Evolutionary conservation across 495 filamentous ascomycete genomes (phyloP).

Genomic region (Neurospora intermedia): DNA sequence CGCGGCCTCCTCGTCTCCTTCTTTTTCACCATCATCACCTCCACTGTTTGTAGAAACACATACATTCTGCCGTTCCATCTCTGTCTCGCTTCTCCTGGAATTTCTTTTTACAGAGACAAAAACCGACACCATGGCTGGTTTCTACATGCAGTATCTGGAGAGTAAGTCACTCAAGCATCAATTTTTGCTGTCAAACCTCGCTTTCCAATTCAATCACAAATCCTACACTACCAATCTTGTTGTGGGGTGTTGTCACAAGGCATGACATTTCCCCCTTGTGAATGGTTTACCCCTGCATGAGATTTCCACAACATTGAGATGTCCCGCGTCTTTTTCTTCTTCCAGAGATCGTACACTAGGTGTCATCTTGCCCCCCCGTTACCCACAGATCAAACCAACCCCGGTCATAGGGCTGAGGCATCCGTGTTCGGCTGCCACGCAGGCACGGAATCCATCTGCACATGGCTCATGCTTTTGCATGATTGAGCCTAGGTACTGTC

Average conservation of each 20-base stretch:
- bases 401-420: slow-evolving; percentile 24
- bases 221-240: slow-evolving; percentile 11
- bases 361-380: slow-evolving; percentile 5
- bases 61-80: slow-evolving; percentile 11
- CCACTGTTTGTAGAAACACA: slow-evolving; percentile 10
- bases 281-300: slow-evolving; percentile 17
- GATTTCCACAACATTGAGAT: slow-evolving; percentile 16
- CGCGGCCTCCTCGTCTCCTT: slow-evolving; percentile 16
- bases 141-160: slow-evolving; percentile 54
- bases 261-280: slow-evolving; percentile 15
- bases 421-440: slow-evolving; percentile 38
- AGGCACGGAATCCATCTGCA: slow-evolving; percentile 12
- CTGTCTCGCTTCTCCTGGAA: background rate
- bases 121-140: slow-evolving; percentile 43
- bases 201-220: background rate
- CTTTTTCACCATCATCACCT: slow-evolving; percentile 16
- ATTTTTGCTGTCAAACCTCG: background rate
- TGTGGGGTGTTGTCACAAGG: slow-evolving; percentile 17
- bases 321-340: slow-evolving; percentile 13
- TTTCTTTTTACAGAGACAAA: slow-evolving; percentile 8
- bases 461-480: background rate
- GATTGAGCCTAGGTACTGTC: background rate
- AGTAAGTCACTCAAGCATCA: slow-evolving; percentile 38
- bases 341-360: slow-evolving; percentile 13
- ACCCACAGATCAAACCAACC: slow-evolving; percentile 6